A percentile compares a stretch with the other conserved stretches of the same genome.
Evolutionary conservation across 2,329 filamentous ascomycete species (phyloP).

Genomic region (Cyphellophora europaea): DNA sequence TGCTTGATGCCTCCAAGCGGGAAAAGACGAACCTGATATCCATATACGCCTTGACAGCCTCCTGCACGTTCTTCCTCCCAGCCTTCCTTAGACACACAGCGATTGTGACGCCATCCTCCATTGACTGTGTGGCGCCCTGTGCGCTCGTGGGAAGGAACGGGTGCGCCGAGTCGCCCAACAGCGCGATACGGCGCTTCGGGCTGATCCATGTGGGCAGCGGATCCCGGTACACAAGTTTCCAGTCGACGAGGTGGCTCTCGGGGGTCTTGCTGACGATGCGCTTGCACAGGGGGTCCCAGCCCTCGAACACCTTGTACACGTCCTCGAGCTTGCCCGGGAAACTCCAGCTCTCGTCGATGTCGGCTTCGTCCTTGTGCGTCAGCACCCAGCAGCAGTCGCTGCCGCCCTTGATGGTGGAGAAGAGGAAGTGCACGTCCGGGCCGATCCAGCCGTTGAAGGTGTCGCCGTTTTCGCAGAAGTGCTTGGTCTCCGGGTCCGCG

Average conservation of each 20-base stretch:
- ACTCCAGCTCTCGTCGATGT: constrained; percentile 44
- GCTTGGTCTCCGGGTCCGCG: constrained; percentile 11
- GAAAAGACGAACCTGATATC: constrained; percentile 9
- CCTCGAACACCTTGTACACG: constrained; percentile 41
- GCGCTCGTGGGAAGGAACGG: constrained; percentile 40
- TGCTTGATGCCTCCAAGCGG: too few species aligned
- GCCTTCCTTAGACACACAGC: constrained; percentile 31
- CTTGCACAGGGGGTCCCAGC: constrained; percentile 39
- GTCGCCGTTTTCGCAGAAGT: constrained; percentile 16
- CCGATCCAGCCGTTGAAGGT: constrained; percentile 23
- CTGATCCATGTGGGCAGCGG: constrained; percentile 25
- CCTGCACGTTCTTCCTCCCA: constrained; percentile 18
- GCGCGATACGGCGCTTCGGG: constrained; percentile 30
- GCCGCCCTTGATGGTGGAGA: constrained; percentile 17
- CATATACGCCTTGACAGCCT: constrained; percentile 13
- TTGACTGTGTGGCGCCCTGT: constrained; percentile 39
- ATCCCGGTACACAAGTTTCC: constrained; percentile 15
- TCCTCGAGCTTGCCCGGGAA: constrained; percentile 38
- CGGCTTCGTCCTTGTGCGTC: constrained; percentile 34
- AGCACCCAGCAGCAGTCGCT: constrained; percentile 18
- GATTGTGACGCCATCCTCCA: constrained; percentile 41
- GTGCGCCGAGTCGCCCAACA: constrained; percentile 44
- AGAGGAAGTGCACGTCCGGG: constrained; percentile 29
- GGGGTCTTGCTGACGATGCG: constrained; percentile 18
- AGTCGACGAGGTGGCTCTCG: constrained; percentile 12